phyloP scores from a whole-genome alignment of 352 stramenopile genomes.

The Pythium phragmitis region DNA sequence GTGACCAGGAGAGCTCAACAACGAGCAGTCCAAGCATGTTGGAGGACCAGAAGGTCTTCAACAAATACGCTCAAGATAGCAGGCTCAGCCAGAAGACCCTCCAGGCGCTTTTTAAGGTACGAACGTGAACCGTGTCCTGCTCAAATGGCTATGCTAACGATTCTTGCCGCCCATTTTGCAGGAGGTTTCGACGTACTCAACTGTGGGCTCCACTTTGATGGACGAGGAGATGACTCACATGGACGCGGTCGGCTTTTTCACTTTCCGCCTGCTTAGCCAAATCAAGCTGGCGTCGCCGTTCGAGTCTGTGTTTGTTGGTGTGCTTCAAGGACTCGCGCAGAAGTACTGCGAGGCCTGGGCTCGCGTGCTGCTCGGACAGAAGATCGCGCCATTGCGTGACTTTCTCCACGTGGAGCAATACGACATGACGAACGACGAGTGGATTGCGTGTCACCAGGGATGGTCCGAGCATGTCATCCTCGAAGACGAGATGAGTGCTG shows the following conservation, averaged over 20 bases:
- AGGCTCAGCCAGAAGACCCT: conserved; percentile 20
- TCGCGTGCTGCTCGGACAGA: conserved; percentile 45
- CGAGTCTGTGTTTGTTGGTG: conserved; percentile 48
- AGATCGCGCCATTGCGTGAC: conserved; percentile 65
- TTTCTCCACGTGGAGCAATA: conserved; percentile 71
- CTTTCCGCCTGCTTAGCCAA: conserved; percentile 49
- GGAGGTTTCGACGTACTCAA: not conserved
- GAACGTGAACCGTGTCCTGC: not conserved
- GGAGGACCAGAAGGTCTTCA: conserved; percentile 9
- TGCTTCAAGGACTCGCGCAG: conserved; percentile 51
- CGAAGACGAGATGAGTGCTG: conserved; percentile 32
- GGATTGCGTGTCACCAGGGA: conserved; percentile 68
- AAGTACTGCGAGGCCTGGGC: conserved; percentile 77
- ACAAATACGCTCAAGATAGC: not conserved
- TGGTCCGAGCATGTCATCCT: conserved; percentile 75
- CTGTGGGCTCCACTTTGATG: conserved; percentile 49
- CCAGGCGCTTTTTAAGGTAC: conserved; percentile 34
- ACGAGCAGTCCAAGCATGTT: not conserved
- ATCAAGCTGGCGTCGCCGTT: conserved; percentile 44
- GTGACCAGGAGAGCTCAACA: conserved; percentile 4
- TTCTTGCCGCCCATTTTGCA: not conserved
- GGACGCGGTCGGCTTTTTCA: conserved; percentile 45
- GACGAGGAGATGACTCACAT: conserved; percentile 54
- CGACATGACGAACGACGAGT: conserved; percentile 77
- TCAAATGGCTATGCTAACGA: not conserved